Base-by-base conservation (phyloP, 176 grass and related monocot species). In the Aegilops tauschii region DNA sequence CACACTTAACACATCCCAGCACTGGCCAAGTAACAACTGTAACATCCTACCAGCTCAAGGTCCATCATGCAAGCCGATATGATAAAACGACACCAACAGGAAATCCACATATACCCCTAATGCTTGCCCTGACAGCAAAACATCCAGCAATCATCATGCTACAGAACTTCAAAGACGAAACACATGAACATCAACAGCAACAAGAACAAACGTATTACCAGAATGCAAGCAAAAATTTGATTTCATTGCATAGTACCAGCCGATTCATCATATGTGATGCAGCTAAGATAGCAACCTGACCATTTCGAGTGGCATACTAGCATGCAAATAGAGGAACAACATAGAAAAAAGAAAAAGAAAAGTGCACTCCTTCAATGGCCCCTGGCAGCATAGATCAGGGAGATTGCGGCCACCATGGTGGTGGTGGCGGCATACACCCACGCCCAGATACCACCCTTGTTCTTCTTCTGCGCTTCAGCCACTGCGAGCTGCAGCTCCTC, bases 381-480 rank as follows among this genome's bases (percentile, higher is more conserved):
- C 85, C 80, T 89, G 9, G 73, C 50, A 36, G 90, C 93, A 81
- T 90, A 95, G 32, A 90, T 88, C 70, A 95, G 59, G 35, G 93
- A 95, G 65, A 91, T 72, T 21, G 88, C 93, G 9, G 91, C 89
- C 25, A 95, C 58, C 82, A 89, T 71, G 49, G 91, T 91, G 21
- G 93, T 79, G 12, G 84, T 88, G 20, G 81, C 80, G 2, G 86
- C 88, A 87, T 85, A 91, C 36, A 95, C 32, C 91, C 93, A 95
- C 16, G 86, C 83, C 91, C 91, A 91, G 47, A 91, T 62, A 64
- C 84, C 84, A 70, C 59, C 84, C 78, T 87, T 91, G 12, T 54
- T 90, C 80, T 34, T 80, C 44, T 66, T 91, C 56, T 89, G 79
- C 8, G 86, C 77, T 44, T 90, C 90, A 31, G 77, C 88, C 56